Base-by-base conservation (phyloP, 495 filamentous ascomycete genomes). In the Penicillium diatomitis region DNA sequence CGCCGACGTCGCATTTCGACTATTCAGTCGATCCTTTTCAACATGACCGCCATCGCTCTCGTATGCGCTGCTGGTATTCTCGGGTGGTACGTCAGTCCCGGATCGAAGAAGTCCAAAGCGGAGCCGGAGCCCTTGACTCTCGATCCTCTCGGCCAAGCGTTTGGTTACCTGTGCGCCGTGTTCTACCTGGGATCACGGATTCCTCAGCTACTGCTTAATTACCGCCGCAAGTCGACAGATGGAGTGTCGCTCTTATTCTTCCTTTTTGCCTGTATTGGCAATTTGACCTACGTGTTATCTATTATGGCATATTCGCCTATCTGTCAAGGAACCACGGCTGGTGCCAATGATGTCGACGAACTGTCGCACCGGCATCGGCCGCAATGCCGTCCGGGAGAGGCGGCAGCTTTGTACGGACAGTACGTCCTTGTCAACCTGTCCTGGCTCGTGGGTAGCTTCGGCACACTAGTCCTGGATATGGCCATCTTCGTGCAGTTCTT, bases 201-300 rank as follows among this genome's bases (percentile, higher is more conserved):
- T 7, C 92, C 92, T 0, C 92, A 98, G 65, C 72, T 98, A 6
- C 69, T 96, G 4, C 79, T 96, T 32, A 98, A 98, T 61, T 91
- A 84, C 66, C 77, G 83, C 2, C 82, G 92, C 36, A 95, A 92
- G 65, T 86, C 81, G 31, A 96, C 90, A 2, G 90, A 96, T 32
- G 92, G 91, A 3, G 81, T 98, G 4, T 89, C 85, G 12, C 74
- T 95, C 56, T 72, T 98, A 0, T 98, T 98, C 71, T 98, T 98
- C 70, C 70, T 97, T 11, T 98, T 98, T 61, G 92, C 91, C 6
- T 96, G 90, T 62, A 77, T 96, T 20, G 92, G 92, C 3, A 98
- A 98, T 58, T 55, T 91, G 47, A 95, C 91, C 0, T 98, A 94
- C 58, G 89, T 96, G 4, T 61, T 95, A 11, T 86, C 80, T n/a